These are phyloP conservation scores for Lenwebbia sp. DNA, from an alignment of 345 rosid species.

Conservation along the genomic window DNA sequence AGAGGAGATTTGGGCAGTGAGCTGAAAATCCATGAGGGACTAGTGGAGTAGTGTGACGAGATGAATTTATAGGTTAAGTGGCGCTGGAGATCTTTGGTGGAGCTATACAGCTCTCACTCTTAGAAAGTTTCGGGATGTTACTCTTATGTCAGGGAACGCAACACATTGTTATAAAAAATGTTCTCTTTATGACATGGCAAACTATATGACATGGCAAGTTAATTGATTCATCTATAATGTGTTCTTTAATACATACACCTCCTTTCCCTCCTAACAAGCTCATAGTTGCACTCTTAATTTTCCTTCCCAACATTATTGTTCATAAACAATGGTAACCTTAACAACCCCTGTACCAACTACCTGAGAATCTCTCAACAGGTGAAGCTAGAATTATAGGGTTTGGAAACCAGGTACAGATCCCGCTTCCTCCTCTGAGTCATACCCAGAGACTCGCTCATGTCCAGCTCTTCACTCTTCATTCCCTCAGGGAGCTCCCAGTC, in stretches of 20 bases:
- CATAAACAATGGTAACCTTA: background rate
- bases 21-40: too few relatives aligned
- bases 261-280: background rate
- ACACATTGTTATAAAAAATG: too few relatives aligned
- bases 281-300: background rate
- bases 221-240: background rate
- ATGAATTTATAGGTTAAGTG: too few relatives aligned
- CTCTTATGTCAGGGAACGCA: too few relatives aligned
- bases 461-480: background rate
- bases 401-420: constrained; percentile 1
- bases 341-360: background rate
- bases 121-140: too few relatives aligned
- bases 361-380: background rate
- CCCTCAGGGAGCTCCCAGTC: constrained; percentile 12
- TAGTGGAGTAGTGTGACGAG: too few relatives aligned
- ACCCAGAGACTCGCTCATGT: background rate
- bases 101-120: too few relatives aligned
- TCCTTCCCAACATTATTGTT: background rate
- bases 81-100: too few relatives aligned
- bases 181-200: too few relatives aligned
- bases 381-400: background rate
- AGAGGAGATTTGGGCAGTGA: too few relatives aligned
- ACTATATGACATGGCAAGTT: too few relatives aligned
- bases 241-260: background rate
- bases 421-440: background rate